Evolutionary conservation across 1,284 basidiomycete genomes (phyloP).

Genomic region (Heterobasidion irregulare): DNA sequence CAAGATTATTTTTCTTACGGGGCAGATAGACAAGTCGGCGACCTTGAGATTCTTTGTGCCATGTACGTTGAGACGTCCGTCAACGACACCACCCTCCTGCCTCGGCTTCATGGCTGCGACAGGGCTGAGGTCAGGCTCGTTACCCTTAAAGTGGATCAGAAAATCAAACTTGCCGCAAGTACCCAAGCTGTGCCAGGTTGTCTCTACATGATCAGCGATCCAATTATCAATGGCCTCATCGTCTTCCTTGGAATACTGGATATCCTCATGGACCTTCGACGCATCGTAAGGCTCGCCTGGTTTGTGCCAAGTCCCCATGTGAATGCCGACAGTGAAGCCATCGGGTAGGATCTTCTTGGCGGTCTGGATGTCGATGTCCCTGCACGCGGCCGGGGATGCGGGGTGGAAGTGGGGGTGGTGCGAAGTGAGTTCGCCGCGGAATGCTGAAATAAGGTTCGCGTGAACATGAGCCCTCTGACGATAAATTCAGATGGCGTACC

Average conservation of each 20-base stretch:
- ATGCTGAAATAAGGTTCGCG: constrained; percentile 28
- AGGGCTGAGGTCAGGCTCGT: neutral
- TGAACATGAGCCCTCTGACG: neutral
- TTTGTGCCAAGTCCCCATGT: constrained; percentile 64
- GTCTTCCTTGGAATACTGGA: constrained; percentile 56
- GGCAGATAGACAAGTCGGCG: constrained; percentile 62
- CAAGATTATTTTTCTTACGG: constrained; percentile 28
- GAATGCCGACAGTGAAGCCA: constrained; percentile 58
- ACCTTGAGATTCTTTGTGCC: constrained; percentile 66
- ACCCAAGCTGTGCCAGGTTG: constrained; percentile 68
- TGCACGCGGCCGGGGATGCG: constrained; percentile 46
- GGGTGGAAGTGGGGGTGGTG: constrained; percentile 72
- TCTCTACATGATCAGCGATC: constrained; percentile 63
- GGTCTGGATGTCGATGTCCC: constrained; percentile 62
- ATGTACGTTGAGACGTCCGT: constrained; percentile 63
- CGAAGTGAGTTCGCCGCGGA: constrained; percentile 62
- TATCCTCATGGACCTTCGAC: constrained; percentile 52
- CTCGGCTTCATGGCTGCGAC: constrained; percentile 66
- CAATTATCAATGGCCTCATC: constrained; percentile 66
- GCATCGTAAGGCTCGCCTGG: constrained; percentile 48
- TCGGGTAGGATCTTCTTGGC: constrained; percentile 56
- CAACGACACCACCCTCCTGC: constrained; percentile 70
- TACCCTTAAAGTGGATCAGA: neutral
- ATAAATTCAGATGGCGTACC: constrained; percentile 24
- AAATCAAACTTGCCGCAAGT: constrained; percentile 32